These are phyloP conservation scores for Pascua sp. DNA, from an alignment of 1,284 basidiomycete species.

Conservation along the genomic window DNA sequence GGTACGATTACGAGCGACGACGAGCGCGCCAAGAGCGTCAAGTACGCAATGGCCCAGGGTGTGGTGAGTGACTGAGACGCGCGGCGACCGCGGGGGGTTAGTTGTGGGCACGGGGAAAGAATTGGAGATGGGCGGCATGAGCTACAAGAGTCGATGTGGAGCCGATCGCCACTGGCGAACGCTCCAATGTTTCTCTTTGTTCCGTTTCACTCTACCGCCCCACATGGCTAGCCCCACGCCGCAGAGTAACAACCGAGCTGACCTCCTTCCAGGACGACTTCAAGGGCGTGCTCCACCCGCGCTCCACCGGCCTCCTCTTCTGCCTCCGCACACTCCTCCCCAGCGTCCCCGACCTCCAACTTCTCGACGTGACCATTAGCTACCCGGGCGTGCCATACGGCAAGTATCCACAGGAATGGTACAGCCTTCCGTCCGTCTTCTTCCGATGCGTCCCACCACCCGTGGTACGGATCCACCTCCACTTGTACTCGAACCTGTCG, in stretches of 20 bases:
- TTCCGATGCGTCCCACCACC: slow-evolving; percentile 78
- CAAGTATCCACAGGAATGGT: slow-evolving; percentile 49
- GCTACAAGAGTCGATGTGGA: no score
- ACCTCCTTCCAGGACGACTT: slow-evolving; percentile 67
- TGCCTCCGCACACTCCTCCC: slow-evolving; percentile 75
- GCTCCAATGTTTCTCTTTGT: neutral
- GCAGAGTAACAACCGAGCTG: neutral
- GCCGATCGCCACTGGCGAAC: no score
- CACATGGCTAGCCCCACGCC: neutral
- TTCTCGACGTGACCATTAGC: slow-evolving; percentile 84
- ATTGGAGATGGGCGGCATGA: no score
- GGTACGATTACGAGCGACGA: slow-evolving; percentile 81
- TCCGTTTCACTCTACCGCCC: neutral
- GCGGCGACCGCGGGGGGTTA: no score
- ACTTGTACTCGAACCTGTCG: slow-evolving; percentile 62
- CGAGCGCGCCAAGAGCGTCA: slow-evolving; percentile 75
- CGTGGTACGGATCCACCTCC: slow-evolving; percentile 77
- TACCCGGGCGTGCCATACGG: slow-evolving; percentile 70
- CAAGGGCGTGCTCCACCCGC: slow-evolving; percentile 73
- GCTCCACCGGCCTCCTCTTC: slow-evolving; percentile 85
- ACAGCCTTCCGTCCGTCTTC: slow-evolving; percentile 82
- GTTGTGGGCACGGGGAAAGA: no score
- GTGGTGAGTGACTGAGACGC: slow-evolving; percentile 49
- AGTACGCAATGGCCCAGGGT: slow-evolving; percentile 54
- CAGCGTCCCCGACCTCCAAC: slow-evolving; percentile 68